Evolutionary conservation across 2,329 filamentous ascomycete genomes (phyloP).

Genomic region (Colletotrichum paranaense): DNA sequence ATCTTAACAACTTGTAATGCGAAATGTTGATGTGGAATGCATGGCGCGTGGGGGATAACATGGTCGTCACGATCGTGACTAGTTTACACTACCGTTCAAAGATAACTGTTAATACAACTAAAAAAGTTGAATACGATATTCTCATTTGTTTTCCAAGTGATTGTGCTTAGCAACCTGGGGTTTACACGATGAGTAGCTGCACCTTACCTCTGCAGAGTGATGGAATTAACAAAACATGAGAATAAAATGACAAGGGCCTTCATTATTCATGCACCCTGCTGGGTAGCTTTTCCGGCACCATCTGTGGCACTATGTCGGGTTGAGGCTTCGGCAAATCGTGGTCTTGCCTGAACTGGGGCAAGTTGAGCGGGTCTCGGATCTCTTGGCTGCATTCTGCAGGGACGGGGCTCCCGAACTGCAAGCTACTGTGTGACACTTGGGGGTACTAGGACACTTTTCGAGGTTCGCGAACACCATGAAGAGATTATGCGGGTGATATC

Average conservation of each 20-base stretch:
- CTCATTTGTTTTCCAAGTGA: neutral
- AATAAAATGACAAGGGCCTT: neutral
- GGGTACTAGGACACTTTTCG: too few relatives aligned
- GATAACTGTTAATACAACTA: constrained; percentile 16
- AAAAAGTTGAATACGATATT: neutral
- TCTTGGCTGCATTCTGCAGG: neutral
- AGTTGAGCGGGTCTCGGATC: neutral
- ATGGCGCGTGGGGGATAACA: constrained; percentile 27
- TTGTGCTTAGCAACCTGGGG: too few relatives aligned
- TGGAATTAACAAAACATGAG: neutral
- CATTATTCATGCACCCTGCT: constrained; percentile 13
- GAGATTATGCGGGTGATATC: too few relatives aligned
- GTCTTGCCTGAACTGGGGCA: constrained; percentile 8
- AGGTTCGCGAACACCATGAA: neutral
- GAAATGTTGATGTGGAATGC: constrained; percentile 32
- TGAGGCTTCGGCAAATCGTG: neutral
- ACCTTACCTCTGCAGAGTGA: neutral
- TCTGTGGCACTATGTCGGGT: neutral
- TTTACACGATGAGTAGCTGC: too few relatives aligned
- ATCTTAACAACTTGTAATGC: constrained; percentile 23
- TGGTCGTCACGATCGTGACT: constrained; percentile 19
- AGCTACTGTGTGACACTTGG: neutral
- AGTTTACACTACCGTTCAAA: neutral
- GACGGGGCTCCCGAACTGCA: neutral
- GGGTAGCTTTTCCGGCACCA: neutral